Percentiles rank a stretch among this genome's conserved stretches.
Conservation (phyloP, 257 asterid species). For the Rauvolfia tetraphylla region DNA sequence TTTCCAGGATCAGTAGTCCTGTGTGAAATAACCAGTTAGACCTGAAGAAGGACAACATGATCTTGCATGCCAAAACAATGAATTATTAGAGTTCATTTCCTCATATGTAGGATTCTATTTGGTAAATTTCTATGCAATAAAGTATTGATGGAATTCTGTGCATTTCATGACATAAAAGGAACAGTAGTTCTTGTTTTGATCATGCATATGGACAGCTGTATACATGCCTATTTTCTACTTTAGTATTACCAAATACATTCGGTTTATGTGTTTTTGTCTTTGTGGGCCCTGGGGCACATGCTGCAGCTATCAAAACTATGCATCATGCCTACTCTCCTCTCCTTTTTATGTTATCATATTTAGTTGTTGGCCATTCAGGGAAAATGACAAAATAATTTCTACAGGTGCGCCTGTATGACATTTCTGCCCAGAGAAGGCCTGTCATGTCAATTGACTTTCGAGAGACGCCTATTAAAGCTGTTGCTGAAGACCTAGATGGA, state of each 20-base stretch:
- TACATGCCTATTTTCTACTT: background rate
- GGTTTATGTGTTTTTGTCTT: background rate
- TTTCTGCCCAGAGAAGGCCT: constrained; percentile 92
- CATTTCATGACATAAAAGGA: background rate
- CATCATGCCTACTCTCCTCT: background rate
- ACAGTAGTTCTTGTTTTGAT: background rate
- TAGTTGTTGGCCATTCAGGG: background rate
- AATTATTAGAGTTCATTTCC: background rate
- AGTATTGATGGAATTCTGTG: background rate
- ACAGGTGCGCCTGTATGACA: constrained; percentile 90
- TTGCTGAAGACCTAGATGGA: constrained; percentile 76
- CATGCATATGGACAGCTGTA: background rate
- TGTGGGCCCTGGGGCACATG: background rate
- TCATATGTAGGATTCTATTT: no score
- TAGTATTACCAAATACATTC: background rate
- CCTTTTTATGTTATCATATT: background rate
- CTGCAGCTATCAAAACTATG: no score
- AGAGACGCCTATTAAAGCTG: constrained; percentile 79
- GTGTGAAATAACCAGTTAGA: background rate
- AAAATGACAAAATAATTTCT: constrained; percentile 12
- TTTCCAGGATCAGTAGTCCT: background rate
- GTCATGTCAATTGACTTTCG: constrained; percentile 75
- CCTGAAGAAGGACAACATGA: background rate
- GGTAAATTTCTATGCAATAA: no score
- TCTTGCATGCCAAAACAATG: background rate